Percentiles rank a stretch among this genome's conserved stretches.
These are phyloP conservation scores for Gymnopus androsaceus DNA, from an alignment of 1,284 basidiomycete genomes.

Conservation along the genomic window DNA sequence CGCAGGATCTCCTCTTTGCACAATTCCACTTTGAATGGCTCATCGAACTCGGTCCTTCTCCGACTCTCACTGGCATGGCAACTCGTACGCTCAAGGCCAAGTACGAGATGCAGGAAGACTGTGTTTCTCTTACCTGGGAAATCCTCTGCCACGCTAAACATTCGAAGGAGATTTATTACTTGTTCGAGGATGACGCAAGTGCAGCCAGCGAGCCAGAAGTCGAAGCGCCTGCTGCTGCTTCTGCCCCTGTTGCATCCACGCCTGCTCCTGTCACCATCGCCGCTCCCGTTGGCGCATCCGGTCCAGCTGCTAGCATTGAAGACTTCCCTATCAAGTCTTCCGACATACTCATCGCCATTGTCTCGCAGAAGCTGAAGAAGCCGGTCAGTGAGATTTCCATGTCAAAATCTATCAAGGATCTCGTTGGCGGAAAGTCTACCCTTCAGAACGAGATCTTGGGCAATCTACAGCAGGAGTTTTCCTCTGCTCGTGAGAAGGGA, in stretches of 20 bases:
- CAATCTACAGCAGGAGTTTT: slow-evolving; percentile 88
- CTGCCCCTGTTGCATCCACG: slow-evolving; percentile 45
- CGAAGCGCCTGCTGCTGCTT: slow-evolving; percentile 44
- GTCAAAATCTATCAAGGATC: slow-evolving; percentile 97
- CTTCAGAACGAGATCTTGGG: slow-evolving; percentile 97
- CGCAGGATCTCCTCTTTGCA: slow-evolving; percentile 92
- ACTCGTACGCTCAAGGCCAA: slow-evolving; percentile 93
- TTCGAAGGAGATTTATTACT: slow-evolving; percentile 95
- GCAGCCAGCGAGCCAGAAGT: slow-evolving; percentile 38
- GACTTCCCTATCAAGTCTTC: slow-evolving; percentile 92
- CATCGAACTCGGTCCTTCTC: slow-evolving; percentile 95
- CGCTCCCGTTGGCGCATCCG: slow-evolving; percentile 54
- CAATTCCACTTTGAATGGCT: slow-evolving; percentile 91
- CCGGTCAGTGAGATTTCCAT: slow-evolving; percentile 85
- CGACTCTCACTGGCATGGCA: slow-evolving; percentile 96
- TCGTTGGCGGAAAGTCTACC: slow-evolving; percentile 97
- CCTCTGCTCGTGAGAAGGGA: slow-evolving; percentile 93
- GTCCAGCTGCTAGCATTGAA: slow-evolving; percentile 75
- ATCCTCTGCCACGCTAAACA: slow-evolving; percentile 96
- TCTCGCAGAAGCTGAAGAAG: slow-evolving; percentile 99
- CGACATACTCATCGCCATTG: slow-evolving; percentile 87
- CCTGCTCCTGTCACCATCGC: slow-evolving; percentile 46
- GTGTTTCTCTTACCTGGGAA: slow-evolving; percentile 75
- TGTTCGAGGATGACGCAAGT: slow-evolving; percentile 88
- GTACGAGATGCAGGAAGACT: slow-evolving; percentile 90